Evolutionary conservation across 2,329 filamentous ascomycete species (phyloP), one percentile per base, ranked within the genome.

Genomic region (Calonectria montana): DNA sequence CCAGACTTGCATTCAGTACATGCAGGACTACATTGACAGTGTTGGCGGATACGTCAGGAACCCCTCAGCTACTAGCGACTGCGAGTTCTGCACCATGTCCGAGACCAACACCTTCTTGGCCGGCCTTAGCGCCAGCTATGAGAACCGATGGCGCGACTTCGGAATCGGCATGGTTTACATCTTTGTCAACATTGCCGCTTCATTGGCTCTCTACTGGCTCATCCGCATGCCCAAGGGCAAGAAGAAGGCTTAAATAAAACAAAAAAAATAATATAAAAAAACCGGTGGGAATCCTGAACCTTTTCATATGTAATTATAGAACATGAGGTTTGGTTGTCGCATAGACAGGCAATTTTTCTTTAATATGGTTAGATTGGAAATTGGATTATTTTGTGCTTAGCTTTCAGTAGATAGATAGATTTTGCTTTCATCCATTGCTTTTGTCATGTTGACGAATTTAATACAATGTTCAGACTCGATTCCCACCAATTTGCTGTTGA

Each of bases 1-100:
- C 7, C 80, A 86, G 72, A 92, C 86, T 0, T 94, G 92, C 77
- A n/a, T n/a, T n/a, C 82, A 76, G 0, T 94, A 93, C 79, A 80
- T 93, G 76, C 63, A 75, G 0, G 43, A 77, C 0, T 91, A 88
- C 76, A 84, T 90, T 4, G 55, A 75, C 0, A 59, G 81, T 0
- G 55, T 63, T 2, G 89, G 88, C 0, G 91, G 91, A 2, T 86
- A 85, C 71, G 81, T 89, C 10, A 73, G 87, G 27, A 91, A 93
- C 74, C 87, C 89, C 0, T 84, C 88, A 3, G 89, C 86, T 0
- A 89, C 83, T 0, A 53, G 50, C 1, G 73, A 81, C 23, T 91
- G 90, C 79, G 71, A 85, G 18, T 92, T 83, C 78, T 88, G 87
- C 73, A 72, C 82, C 5, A 65, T 87, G 4, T 73, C 75, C 10